Conservation (phyloP, 2,329 filamentous ascomycete genomes). For the Teratosphaeria zuluensis region DNA sequence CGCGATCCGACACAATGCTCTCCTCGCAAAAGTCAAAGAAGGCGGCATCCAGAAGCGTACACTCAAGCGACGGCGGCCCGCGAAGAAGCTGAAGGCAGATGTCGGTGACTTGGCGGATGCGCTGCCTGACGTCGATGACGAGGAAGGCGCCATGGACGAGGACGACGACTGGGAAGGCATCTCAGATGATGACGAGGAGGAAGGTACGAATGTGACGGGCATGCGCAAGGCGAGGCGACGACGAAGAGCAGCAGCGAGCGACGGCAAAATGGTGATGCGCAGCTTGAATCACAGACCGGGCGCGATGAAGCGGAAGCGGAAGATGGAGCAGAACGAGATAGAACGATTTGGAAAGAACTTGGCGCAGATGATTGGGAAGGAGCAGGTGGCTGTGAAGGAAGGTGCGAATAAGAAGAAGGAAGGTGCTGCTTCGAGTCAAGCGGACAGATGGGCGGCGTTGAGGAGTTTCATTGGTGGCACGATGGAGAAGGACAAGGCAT, state of each 20-base stretch:
- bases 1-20: conserved; percentile 67
- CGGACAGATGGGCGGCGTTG: conserved; percentile 68
- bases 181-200: conserved; percentile 19
- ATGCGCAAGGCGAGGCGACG: conserved; percentile 11
- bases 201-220: conserved; percentile 7
- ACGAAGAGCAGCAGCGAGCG: conserved; percentile 6
- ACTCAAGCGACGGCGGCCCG: conserved; percentile 53
- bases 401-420: neutral
- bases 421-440: conserved; percentile 29
- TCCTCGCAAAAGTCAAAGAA: conserved; percentile 41
- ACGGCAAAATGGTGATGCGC: conserved; percentile 59
- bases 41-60: conserved; percentile 54
- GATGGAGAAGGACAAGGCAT: conserved; percentile 80
- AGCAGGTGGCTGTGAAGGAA: conserved; percentile 5
- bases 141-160: conserved; percentile 31
- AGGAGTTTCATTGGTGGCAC: conserved; percentile 76
- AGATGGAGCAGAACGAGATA: conserved; percentile 68
- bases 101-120: conserved; percentile 71
- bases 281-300: conserved; percentile 67
- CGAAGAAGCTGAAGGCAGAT: conserved; percentile 68
- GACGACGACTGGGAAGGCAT: conserved; percentile 34
- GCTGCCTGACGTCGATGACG: conserved; percentile 49
- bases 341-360: conserved; percentile 76
- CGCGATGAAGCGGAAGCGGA: conserved; percentile 74
- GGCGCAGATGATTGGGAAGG: conserved; percentile 51